Percentiles rank a stretch among this genome's conserved stretches.
phyloP scores from a whole-genome alignment of 2,329 filamentous ascomycete genomes.

The Botrytis pseudocinerea region DNA sequence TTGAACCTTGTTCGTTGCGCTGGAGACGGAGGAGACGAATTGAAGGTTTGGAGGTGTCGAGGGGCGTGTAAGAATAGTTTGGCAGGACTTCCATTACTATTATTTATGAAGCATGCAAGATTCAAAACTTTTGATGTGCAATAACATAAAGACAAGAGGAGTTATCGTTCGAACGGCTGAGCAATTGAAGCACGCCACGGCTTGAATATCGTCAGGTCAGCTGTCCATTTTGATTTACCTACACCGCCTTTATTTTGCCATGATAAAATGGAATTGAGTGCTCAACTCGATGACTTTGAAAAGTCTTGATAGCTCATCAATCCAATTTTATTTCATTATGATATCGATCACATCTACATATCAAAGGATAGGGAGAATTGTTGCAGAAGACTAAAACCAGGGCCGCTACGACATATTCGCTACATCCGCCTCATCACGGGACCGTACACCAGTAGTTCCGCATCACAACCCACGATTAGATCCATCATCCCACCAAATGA shows the following conservation, averaged over 20 bases:
- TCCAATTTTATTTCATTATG: not conserved
- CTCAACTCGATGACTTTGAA: not conserved
- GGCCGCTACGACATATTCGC: not conserved
- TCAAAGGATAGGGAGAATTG: not conserved
- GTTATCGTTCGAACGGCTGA: not conserved
- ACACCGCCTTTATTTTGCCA: not conserved
- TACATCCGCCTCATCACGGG: not conserved
- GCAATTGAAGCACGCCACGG: not conserved
- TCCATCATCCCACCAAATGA: not conserved
- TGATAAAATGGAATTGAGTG: not conserved
- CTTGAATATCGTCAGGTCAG: not conserved
- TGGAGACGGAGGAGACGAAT: constrained; percentile 22
- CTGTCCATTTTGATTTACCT: not conserved
- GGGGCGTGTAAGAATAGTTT: constrained; percentile 21
- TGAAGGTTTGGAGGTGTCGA: constrained; percentile 16
- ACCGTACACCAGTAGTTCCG: not conserved
- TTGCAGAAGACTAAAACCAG: not conserved
- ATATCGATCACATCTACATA: not conserved
- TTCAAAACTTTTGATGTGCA: not conserved
- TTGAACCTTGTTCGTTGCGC: not conserved
- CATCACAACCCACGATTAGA: not conserved
- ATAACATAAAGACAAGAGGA: not conserved
- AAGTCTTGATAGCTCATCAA: not conserved
- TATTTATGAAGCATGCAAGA: not conserved
- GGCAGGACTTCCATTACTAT: not conserved